phyloP scores from a whole-genome alignment of 805 yeast species.

The Kodamaea sagamina region DNA sequence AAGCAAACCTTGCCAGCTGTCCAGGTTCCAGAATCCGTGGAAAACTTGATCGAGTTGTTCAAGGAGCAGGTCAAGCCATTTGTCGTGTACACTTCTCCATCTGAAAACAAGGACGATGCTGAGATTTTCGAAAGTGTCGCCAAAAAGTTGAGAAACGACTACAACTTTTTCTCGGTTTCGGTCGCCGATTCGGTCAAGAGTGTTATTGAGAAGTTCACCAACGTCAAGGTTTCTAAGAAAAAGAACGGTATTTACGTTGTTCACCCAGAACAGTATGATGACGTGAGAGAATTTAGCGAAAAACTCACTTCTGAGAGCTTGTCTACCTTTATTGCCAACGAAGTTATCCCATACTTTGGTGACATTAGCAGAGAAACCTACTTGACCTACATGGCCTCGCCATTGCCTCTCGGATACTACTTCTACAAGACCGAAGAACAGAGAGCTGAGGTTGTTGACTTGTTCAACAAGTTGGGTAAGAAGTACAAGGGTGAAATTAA shows the following conservation, averaged over 20 bases:
- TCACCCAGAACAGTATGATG: constrained; percentile 45
- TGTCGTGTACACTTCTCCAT: constrained; percentile 53
- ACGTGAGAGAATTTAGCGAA: constrained; percentile 49
- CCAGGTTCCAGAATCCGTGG: constrained; percentile 43
- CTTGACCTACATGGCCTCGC: constrained; percentile 67
- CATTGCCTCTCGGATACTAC: constrained; percentile 82
- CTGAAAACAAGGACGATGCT: constrained; percentile 27
- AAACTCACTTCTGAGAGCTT: constrained; percentile 39
- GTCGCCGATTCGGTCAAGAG: constrained; percentile 44
- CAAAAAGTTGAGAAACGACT: constrained; percentile 59
- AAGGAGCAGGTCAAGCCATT: constrained; percentile 52
- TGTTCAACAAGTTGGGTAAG: constrained; percentile 67
- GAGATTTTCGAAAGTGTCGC: constrained; percentile 59
- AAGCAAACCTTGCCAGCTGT: constrained; percentile 79
- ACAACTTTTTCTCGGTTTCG: constrained; percentile 54
- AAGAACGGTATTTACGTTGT: constrained; percentile 44
- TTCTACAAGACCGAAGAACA: constrained; percentile 75
- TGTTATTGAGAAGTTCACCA: constrained; percentile 30
- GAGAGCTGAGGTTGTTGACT: constrained; percentile 54
- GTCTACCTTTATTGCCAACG: constrained; percentile 52
- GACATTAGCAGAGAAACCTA: constrained; percentile 83
- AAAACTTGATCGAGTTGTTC: constrained; percentile 52
- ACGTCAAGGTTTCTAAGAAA: constrained; percentile 18
- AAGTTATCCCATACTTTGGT: constrained; percentile 81
- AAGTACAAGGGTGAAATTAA: constrained; percentile 75